Conservation (phyloP, 306 rosid genomes). For the Psophocarpus tetragonolobus region DNA sequence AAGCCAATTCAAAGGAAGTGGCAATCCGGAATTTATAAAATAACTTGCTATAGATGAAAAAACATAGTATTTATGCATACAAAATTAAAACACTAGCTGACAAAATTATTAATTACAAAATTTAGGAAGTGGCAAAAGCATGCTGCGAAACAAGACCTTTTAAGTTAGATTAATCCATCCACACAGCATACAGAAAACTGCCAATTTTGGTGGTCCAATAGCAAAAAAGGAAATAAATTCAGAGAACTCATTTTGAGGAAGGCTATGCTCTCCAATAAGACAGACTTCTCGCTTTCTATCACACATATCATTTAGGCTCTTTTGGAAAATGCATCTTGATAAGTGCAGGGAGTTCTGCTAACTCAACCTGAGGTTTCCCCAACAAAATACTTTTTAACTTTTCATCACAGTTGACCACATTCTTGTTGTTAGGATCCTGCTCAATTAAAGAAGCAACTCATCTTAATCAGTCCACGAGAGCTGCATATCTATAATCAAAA, state of each 20-base stretch:
- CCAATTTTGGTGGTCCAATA: background rate
- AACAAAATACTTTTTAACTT: constrained; percentile 69
- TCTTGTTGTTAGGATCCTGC: constrained; percentile 84
- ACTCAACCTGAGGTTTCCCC: constrained; percentile 76
- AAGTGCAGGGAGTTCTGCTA: constrained; percentile 84
- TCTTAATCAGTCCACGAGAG: constrained; percentile 19
- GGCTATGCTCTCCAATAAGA: background rate
- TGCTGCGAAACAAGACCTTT: constrained; percentile 54
- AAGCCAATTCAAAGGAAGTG: no score
- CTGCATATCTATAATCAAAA: background rate
- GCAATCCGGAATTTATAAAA: background rate
- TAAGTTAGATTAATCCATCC: constrained; percentile 47
- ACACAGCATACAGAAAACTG: background rate
- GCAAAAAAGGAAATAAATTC: constrained; percentile 23
- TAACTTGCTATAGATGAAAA: background rate
- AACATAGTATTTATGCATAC: background rate
- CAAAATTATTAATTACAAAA: constrained; percentile 11
- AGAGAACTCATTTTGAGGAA: constrained; percentile 26
- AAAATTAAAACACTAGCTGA: constrained; percentile 6
- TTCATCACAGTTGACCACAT: constrained; percentile 83
- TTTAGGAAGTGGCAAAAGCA: constrained; percentile 35
- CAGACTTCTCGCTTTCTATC: constrained; percentile 18
- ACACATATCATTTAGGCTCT: constrained; percentile 51
- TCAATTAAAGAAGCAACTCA: constrained; percentile 28
- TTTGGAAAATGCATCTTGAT: constrained; percentile 92